phyloP scores from a whole-genome alignment of 2,329 filamentous ascomycete genomes.

The Tolypocladium paradoxum region DNA sequence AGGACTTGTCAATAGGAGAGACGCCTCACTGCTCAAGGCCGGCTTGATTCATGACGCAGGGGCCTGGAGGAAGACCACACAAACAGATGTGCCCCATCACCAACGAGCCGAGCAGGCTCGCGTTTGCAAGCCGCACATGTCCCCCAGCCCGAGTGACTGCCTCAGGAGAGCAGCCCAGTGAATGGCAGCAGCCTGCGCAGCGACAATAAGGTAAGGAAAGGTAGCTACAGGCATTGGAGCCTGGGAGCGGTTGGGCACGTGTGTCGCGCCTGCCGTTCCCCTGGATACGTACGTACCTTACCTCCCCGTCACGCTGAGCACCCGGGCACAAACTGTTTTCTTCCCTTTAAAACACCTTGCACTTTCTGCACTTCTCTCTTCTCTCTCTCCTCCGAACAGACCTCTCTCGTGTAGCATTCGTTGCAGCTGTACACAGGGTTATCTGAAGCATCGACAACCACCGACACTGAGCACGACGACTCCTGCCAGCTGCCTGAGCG shows the following conservation, averaged over 20 bases:
- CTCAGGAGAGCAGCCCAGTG: neutral
- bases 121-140: neutral
- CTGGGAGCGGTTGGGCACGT: neutral
- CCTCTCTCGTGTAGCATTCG: neutral
- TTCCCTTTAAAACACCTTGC: neutral
- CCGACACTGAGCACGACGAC: too few relatives aligned
- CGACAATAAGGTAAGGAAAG: too few relatives aligned
- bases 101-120: neutral
- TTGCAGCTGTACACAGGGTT: neutral
- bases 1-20: neutral
- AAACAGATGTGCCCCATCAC: neutral
- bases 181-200: neutral
- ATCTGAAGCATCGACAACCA: neutral
- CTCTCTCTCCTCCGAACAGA: neutral
- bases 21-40: neutral
- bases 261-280: neutral
- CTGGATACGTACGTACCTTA: neutral
- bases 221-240: neutral
- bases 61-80: neutral
- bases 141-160: neutral
- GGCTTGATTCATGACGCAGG: neutral
- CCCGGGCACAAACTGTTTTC: neutral
- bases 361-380: neutral
- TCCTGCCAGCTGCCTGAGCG: neutral
- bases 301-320: neutral